phyloP scores from a whole-genome alignment of 345 rosid genomes.

The Salix suchowensis region DNA sequence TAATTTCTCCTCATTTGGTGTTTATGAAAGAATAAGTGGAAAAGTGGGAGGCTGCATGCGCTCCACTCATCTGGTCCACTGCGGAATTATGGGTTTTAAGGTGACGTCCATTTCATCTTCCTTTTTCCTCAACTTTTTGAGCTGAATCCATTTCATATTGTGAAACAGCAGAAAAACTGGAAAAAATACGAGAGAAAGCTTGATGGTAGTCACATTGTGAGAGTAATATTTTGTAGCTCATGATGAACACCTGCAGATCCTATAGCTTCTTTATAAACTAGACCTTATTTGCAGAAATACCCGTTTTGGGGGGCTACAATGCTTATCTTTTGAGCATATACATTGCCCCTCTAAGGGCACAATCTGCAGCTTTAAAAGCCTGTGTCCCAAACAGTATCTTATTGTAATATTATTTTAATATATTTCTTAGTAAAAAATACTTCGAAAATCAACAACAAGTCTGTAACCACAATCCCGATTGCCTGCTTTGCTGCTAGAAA shows the following conservation, averaged over 20 bases:
- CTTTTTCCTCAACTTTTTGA: neutral
- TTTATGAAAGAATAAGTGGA: neutral
- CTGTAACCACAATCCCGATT: conserved; percentile 15
- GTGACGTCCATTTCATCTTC: neutral
- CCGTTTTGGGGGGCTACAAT: conserved; percentile 70
- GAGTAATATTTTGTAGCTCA: neutral
- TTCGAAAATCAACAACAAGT: no score
- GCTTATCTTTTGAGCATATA: conserved; percentile 67
- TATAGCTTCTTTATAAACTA: conserved; percentile 54
- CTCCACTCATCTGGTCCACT: neutral
- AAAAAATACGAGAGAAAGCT: neutral
- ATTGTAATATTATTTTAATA: conserved; percentile 9
- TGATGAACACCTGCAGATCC: conserved; percentile 58
- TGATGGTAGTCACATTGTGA: neutral
- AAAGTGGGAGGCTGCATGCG: neutral
- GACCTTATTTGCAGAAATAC: conserved; percentile 59
- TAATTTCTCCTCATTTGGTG: no score
- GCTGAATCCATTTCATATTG: neutral
- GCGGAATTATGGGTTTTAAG: neutral
- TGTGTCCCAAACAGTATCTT: conserved; percentile 52
- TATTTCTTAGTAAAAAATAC: no score
- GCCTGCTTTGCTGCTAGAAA: conserved; percentile 53
- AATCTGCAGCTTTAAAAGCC: conserved; percentile 49
- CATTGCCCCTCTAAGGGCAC: conserved; percentile 84
- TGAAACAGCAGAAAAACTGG: neutral